A percentile compares a stretch with the other conserved stretches of the same genome.
Evolutionary conservation across 164 flowering plant genomes (phyloP).

Genomic region (Protea cynaroides): DNA sequence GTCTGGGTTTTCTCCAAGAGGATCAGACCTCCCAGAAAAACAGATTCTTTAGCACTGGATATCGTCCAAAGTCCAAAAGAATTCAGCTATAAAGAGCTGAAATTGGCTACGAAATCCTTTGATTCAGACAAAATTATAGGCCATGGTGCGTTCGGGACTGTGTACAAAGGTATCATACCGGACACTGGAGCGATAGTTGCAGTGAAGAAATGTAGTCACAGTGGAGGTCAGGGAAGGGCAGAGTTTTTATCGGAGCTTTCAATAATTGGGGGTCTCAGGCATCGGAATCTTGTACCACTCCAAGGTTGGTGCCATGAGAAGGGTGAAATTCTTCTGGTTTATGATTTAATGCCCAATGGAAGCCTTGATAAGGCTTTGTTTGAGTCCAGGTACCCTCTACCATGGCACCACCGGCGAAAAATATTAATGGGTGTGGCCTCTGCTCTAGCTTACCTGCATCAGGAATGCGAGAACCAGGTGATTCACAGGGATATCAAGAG

Average conservation of each 20-base stretch:
- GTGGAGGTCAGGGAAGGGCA: constrained; percentile 53
- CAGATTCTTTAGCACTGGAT: constrained; percentile 45
- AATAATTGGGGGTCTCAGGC: constrained; percentile 89
- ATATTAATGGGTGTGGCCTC: constrained; percentile 81
- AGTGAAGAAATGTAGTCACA: constrained; percentile 79
- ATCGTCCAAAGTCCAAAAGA: constrained; percentile 67
- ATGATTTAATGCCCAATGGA: constrained; percentile 88
- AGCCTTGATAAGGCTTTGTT: constrained; percentile 85
- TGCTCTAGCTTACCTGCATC: constrained; percentile 81
- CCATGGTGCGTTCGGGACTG: constrained; percentile 88
- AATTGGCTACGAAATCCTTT: constrained; percentile 62
- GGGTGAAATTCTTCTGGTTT: constrained; percentile 82
- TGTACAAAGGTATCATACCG: constrained; percentile 66
- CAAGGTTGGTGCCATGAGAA: constrained; percentile 98
- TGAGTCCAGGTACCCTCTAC: constrained; percentile 47
- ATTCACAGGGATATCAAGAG: constrained; percentile 84
- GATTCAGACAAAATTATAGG: constrained; percentile 62
- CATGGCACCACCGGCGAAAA: constrained; percentile 59
- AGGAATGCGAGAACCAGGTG: constrained; percentile 85
- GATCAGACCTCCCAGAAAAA: constrained; percentile 28
- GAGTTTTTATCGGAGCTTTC: constrained; percentile 86
- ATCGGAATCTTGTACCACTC: constrained; percentile 74
- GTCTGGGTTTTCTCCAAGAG: constrained; percentile 60
- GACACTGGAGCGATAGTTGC: constrained; percentile 69
- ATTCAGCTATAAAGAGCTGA: constrained; percentile 71